Conservation (phyloP, 2,329 filamentous ascomycete genomes). For the Trichophyton mentagrophytes region DNA sequence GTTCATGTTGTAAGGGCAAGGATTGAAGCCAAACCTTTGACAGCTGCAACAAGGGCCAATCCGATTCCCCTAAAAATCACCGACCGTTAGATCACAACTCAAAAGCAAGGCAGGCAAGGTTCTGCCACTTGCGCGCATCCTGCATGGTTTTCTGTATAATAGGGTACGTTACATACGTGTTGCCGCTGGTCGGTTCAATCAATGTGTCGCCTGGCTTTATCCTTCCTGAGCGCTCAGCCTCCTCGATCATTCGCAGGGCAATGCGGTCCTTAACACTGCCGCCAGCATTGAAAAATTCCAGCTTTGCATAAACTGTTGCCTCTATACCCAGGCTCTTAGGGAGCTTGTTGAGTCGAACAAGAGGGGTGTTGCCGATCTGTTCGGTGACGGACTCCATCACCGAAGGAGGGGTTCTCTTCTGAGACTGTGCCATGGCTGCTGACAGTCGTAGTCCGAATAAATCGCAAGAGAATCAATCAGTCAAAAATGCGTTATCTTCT, state of each 20-base stretch:
- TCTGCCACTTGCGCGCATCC: not conserved
- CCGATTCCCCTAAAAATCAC: conserved; percentile 57
- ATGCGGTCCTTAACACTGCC: conserved; percentile 93
- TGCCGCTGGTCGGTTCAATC: conserved; percentile 95
- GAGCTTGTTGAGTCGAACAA: conserved; percentile 85
- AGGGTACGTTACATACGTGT: conserved; percentile 47
- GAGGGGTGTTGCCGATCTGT: conserved; percentile 90
- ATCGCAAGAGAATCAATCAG: not conserved
- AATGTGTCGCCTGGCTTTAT: conserved; percentile 96
- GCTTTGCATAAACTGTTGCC: conserved; percentile 78
- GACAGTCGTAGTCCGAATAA: not conserved
- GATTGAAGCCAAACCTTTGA: conserved; percentile 49
- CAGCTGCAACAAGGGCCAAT: conserved; percentile 79
- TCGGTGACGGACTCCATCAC: conserved; percentile 59
- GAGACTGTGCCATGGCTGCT: not conserved
- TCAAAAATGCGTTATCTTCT: not conserved
- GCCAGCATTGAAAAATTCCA: conserved; percentile 87
- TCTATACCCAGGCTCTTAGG: conserved; percentile 83
- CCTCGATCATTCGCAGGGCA: conserved; percentile 92
- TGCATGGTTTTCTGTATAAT: no score
- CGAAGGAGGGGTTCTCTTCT: conserved; percentile 33
- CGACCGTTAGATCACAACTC: not conserved
- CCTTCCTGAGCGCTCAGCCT: conserved; percentile 76
- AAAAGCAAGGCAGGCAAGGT: not conserved
- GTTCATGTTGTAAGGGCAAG: not conserved